phyloP scores from a whole-genome alignment of 345 rosid species.

The Corchorus capsularis region DNA sequence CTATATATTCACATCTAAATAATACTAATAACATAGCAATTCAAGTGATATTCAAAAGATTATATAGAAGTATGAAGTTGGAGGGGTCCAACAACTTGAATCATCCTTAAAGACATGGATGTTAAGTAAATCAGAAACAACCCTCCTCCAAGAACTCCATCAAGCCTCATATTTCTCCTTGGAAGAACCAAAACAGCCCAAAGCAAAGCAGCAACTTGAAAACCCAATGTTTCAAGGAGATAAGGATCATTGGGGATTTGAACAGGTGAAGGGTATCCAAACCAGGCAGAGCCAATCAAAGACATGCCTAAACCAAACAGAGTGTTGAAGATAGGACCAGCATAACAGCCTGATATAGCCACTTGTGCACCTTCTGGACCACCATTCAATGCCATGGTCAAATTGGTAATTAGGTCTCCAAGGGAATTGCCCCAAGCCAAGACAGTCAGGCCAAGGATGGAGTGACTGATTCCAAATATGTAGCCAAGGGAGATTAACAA shows the following conservation, averaged over 20 bases:
- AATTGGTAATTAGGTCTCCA: constrained; percentile 77
- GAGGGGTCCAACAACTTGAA: constrained; percentile 39
- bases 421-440: constrained; percentile 96
- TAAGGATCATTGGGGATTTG: constrained; percentile 50
- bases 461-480: constrained; percentile 60
- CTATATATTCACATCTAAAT: background rate
- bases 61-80: constrained; percentile 4
- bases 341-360: constrained; percentile 85
- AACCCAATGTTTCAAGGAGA: constrained; percentile 73
- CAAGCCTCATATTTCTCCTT: constrained; percentile 67
- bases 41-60: background rate
- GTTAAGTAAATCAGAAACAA: constrained; percentile 59
- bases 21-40: background rate
- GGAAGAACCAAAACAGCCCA: constrained; percentile 83
- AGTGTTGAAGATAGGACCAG: constrained; percentile 83
- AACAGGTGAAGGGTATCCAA: constrained; percentile 50
- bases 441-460: constrained; percentile 78
- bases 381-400: constrained; percentile 68
- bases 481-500: constrained; percentile 69
- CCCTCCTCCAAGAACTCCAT: constrained; percentile 67
- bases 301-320: constrained; percentile 80
- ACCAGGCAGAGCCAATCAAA: constrained; percentile 59
- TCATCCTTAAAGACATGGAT: constrained; percentile 57
- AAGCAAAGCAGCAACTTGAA: constrained; percentile 61
- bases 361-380: constrained; percentile 72